These are phyloP conservation scores for Paramecium octaurelia DNA, from an alignment of 73 alveolate genomes.

Conservation along the genomic window DNA sequence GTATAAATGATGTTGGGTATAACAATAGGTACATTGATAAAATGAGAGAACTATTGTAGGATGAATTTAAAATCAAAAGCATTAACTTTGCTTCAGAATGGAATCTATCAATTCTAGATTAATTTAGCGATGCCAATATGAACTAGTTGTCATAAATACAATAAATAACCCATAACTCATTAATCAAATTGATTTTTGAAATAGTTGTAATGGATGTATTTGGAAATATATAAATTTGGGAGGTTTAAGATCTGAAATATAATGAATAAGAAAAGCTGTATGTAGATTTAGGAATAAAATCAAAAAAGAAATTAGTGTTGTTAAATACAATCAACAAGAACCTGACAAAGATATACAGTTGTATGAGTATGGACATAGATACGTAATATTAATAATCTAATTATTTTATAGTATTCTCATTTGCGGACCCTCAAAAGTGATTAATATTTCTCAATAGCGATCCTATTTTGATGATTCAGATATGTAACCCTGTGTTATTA, in stretches of 20 bases:
- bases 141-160: not conserved
- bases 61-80: not conserved
- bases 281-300: slow-evolving; percentile 16
- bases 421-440: slow-evolving; percentile 32
- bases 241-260: slow-evolving; percentile 21
- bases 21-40: not conserved
- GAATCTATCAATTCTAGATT: not conserved
- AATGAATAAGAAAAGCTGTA: not conserved
- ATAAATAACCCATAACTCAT: not conserved
- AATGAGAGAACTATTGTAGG: not conserved
- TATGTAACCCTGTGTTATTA: not conserved
- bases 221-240: slow-evolving; percentile 7
- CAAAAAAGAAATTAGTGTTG: not conserved
- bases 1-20: not conserved
- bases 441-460: not conserved
- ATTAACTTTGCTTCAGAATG: slow-evolving; percentile 24
- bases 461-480: not conserved
- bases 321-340: not conserved
- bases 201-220: not conserved
- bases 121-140: not conserved
- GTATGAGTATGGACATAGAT: not conserved
- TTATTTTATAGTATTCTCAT: slow-evolving; percentile 31
- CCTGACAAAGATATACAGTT: not conserved
- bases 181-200: not conserved
- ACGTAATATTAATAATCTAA: not conserved